Base-by-base conservation (phyloP, 352 stramenopile species). In the Plasmopara muralis region DNA sequence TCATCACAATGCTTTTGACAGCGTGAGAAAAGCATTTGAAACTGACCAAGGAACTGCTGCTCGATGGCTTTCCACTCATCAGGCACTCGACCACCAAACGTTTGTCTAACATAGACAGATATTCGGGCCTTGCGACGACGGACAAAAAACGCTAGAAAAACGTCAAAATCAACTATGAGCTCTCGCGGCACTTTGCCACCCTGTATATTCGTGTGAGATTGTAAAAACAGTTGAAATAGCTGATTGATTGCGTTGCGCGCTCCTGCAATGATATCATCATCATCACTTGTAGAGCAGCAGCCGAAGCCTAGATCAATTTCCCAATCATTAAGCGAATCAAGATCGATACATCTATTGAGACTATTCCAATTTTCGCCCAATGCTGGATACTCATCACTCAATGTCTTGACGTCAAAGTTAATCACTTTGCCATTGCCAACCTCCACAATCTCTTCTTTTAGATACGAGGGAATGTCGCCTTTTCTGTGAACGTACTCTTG, bases 81-180 rank as follows among this genome's bases (percentile, higher is more conserved):
- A 0, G 71, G 54, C 0, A 83, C 44, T 20, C 58, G 63, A 20
- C 60, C 67, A 16, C 66, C 56, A 9, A 88, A 66, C 13, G 62
- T 54, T 30, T 70, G 60, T 18, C 61, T 72, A 0, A 52, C 70
- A 74, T 75, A 88, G 6, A 64, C 29, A 0, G 53, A 49, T 13
- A 89, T 59, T 9, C 73, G 73, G 30, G 66, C 49, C 35, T 74
- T 80, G 0, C 79, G 79, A 30, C 77, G 77, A 41, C 71, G 75
- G 10, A 87, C 62, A 0, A 87, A 34, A 38, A 79, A 92, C 1
- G 61, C 39, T 18, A 88, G 25, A 29, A 89, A 85, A 2, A 38
- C 47, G 18, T 92, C 77, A 45, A 92, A 89, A 8, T 76, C 50
- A 0, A 47, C 14, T 9, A 83, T 64, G 7, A 62, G 42, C 7